A percentile compares a stretch with the other conserved stretches of the same genome.
Evolutionary conservation across 306 rosid genomes (phyloP).

Genomic region (Urtica urens): DNA sequence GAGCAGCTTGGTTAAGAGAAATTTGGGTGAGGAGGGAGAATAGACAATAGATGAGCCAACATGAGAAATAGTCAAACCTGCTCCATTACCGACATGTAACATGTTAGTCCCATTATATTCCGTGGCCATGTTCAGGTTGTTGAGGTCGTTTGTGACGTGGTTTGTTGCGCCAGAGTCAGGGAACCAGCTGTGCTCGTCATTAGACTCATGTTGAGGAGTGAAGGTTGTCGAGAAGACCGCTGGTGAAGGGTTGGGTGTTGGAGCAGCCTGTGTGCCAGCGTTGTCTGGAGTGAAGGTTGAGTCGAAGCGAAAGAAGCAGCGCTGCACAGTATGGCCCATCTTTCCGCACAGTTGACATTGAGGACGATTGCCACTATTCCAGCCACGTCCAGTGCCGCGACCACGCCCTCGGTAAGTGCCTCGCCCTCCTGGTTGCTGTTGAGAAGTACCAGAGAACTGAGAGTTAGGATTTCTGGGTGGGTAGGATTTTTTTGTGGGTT

Average conservation of each 20-base stretch:
- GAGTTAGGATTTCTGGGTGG: neutral
- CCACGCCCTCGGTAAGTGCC: neutral
- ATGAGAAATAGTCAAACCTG: neutral
- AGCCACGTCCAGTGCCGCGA: neutral
- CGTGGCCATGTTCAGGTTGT: neutral
- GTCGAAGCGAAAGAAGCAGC: no score
- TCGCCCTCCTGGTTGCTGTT: neutral
- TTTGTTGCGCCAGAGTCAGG: neutral
- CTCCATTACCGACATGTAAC: neutral
- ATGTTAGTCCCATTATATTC: neutral
- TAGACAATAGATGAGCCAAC: neutral
- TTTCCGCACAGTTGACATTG: no score
- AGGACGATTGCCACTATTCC: no score
- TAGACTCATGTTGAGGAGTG: no score
- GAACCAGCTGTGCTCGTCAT: neutral
- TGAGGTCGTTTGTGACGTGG: neutral
- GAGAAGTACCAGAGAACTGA: neutral
- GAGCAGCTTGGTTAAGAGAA: neutral
- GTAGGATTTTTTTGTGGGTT: no score
- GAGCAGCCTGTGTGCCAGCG: no score
- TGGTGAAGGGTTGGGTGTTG: no score
- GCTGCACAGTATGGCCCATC: no score
- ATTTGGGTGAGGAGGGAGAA: no score
- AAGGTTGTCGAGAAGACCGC: no score
- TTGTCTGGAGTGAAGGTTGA: no score